Evolutionary conservation across 1,284 basidiomycete species (phyloP), one percentile per base, ranked within the genome.

Genomic region (Naganishia cerealis): DNA sequence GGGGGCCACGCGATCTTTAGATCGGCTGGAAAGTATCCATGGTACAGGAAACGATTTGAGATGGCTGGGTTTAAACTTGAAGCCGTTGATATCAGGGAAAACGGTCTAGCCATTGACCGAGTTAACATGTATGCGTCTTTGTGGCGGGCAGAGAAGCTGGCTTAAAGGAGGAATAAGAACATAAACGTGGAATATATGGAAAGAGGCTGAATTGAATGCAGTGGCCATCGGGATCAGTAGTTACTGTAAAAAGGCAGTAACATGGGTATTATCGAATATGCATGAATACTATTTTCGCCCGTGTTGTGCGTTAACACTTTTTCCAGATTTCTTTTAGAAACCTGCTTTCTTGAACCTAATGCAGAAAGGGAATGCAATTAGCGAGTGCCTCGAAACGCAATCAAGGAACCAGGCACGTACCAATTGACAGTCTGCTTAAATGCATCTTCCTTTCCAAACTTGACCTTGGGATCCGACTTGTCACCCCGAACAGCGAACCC

Each of bases 1-100:
- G 87, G 87, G 0, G 89, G 89, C 0, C 82, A 85, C 55, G 86
- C 90, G 6, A 85, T 89, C 67, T 90, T 87, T 86, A 82, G 90
- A 13, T 87, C 86, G 26, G 90, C 90, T 0, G 87, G 85, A 0
- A 86, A 86, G 76, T 79, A 83, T 62, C 90, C 90, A 7, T 92
- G 90, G 90, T 91, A 91, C 78, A 83, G 84, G 67, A 82, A 87
- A 73, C 81, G 87, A 80, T 86, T 86, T 72, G 78, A 80, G 66
- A 74, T 75, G 10, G 75, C 82, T 18, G 86, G 85, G 0, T 87
- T 87, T 76, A 73, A 77, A 33, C 82, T 86, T 54, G 74, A 80
- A 57, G 79, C 82, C 10, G 78, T 86, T 33, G 80, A 80, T 62
- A 79, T 84, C 67, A 79, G 84, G 56, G 77, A 82, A 67, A 79